Percentiles rank a stretch among this genome's conserved stretches.
Evolutionary conservation across 139 green algal genomes (phyloP).

Genomic region (Mesotaenium endlicherianum): DNA sequence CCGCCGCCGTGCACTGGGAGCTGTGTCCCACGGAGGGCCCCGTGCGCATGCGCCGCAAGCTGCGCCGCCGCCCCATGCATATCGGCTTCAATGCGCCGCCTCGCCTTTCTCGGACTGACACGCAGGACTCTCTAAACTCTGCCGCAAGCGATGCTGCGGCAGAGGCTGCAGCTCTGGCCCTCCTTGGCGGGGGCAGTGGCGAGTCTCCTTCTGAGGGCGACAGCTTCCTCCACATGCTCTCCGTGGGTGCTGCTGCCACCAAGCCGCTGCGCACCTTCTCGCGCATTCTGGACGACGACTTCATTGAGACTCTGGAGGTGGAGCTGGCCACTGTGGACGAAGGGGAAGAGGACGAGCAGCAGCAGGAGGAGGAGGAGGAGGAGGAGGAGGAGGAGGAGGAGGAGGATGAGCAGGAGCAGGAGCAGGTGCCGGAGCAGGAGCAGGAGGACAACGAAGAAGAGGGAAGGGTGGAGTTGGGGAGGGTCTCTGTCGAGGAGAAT

Average conservation of each 20-base stretch:
- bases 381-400: neutral
- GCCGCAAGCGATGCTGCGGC: too few relatives aligned
- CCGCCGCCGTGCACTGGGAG: constrained; percentile 15
- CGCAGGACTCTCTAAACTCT: too few relatives aligned
- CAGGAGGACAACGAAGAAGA: neutral
- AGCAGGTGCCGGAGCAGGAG: neutral
- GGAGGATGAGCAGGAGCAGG: neutral
- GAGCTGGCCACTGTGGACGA: neutral
- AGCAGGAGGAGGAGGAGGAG: constrained; percentile 13
- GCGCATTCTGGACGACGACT: constrained; percentile 8
- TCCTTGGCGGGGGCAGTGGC: too few relatives aligned
- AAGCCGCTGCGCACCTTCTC: neutral
- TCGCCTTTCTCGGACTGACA: too few relatives aligned
- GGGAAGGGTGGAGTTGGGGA: too few relatives aligned
- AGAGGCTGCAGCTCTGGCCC: too few relatives aligned
- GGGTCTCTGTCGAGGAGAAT: too few relatives aligned
- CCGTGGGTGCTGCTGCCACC: neutral
- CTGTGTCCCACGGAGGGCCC: constrained; percentile 35
- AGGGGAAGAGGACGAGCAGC: constrained; percentile 2
- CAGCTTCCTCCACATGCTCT: neutral
- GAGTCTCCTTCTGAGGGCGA: neutral
- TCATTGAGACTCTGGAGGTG: neutral
- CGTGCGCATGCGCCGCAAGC: constrained; percentile 24
- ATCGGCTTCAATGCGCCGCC: neutral
- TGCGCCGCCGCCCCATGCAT: neutral